These are phyloP conservation scores for Trypanosoma scelopori DNA, from an alignment of 208 protist species.

Conservation along the genomic window DNA sequence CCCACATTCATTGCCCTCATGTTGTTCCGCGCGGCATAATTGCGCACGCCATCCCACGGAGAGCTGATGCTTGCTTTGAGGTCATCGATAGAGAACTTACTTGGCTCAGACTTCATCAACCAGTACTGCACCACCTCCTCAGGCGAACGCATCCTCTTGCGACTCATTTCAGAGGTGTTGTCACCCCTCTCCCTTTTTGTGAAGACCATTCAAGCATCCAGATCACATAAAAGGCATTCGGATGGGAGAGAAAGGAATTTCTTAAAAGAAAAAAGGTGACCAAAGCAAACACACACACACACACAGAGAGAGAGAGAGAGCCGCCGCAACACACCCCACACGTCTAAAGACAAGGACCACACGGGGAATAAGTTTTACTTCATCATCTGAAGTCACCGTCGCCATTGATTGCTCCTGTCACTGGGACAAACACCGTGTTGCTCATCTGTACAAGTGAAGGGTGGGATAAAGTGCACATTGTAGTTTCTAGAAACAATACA, in stretches of 20 bases:
- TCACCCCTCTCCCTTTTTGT: no score
- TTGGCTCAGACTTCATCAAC: constrained; percentile 86
- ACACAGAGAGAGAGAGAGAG: constrained; percentile 3
- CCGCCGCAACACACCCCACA: no score
- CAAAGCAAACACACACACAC: neutral
- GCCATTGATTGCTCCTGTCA: neutral
- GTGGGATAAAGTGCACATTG: neutral
- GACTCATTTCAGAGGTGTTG: constrained; percentile 18
- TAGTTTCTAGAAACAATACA: constrained; percentile 26
- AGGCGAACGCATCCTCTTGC: constrained; percentile 48
- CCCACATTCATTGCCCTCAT: constrained; percentile 80
- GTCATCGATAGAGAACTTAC: constrained; percentile 83
- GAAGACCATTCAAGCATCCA: no score
- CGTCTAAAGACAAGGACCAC: no score
- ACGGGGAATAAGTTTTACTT: neutral
- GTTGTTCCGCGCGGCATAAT: constrained; percentile 84
- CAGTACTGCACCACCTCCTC: constrained; percentile 46
- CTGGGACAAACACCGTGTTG: neutral
- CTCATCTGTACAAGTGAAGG: neutral
- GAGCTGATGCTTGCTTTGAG: constrained; percentile 44
- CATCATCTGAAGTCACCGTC: no score
- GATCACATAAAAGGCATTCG: neutral
- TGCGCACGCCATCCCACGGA: constrained; percentile 87
- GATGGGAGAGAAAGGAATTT: neutral
- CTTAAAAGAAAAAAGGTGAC: neutral